phyloP scores from a whole-genome alignment of 768 basidiomycete genomes.

The Suillus ampliporus region DNA sequence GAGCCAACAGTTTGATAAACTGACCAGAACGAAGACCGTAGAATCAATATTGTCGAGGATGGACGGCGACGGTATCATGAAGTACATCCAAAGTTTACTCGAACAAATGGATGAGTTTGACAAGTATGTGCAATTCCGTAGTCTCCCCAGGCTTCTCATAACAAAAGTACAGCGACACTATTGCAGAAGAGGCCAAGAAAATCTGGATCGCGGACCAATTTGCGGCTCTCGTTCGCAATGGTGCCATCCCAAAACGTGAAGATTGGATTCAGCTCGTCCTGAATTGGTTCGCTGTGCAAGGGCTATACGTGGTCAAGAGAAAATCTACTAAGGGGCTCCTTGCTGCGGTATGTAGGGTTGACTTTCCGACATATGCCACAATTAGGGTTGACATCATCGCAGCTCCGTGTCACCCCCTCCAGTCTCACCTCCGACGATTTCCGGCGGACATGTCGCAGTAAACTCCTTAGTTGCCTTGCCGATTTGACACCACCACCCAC shows the following conservation, averaged over 20 bases:
- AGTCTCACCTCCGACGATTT: constrained; percentile 77
- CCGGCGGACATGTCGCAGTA: constrained; percentile 67
- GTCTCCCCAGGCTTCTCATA: constrained; percentile 5
- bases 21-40: constrained; percentile 92
- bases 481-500: constrained; percentile 69
- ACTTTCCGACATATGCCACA: background rate
- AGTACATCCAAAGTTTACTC: constrained; percentile 76
- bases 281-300: constrained; percentile 83
- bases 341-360: constrained; percentile 54
- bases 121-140: constrained; percentile 41
- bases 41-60: constrained; percentile 81
- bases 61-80: constrained; percentile 73
- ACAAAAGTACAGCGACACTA: constrained; percentile 45
- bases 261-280: constrained; percentile 76
- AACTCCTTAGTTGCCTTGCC: constrained; percentile 74
- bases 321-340: constrained; percentile 69
- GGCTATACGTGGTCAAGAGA: constrained; percentile 79
- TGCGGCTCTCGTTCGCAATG: constrained; percentile 75
- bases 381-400: constrained; percentile 4
- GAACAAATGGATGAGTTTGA: constrained; percentile 57
- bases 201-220: constrained; percentile 91
- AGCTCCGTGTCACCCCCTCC: constrained; percentile 68
- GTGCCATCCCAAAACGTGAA: constrained; percentile 79
- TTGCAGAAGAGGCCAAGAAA: constrained; percentile 60
- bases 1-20: constrained; percentile 85